phyloP scores from a whole-genome alignment of 1,139 yeast species.

The Candida tropicalis region DNA sequence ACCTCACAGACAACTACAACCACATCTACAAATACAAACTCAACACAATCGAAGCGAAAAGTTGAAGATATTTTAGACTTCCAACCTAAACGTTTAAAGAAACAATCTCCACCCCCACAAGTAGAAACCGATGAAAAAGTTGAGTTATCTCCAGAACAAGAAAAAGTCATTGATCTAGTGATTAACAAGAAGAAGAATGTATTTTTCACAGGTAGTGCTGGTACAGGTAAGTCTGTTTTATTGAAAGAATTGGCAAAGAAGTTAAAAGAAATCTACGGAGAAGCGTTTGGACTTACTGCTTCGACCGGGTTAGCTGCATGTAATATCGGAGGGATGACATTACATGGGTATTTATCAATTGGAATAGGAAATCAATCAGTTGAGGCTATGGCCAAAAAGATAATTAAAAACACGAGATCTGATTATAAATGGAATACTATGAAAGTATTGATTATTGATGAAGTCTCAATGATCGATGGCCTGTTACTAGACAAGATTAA shows the following conservation, averaged over 20 bases:
- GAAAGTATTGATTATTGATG: slow-evolving; percentile 75
- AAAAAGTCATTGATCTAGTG: slow-evolving; percentile 65
- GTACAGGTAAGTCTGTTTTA: slow-evolving; percentile 84
- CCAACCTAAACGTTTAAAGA: background rate
- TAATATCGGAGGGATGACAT: slow-evolving; percentile 81
- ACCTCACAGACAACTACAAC: too few relatives aligned
- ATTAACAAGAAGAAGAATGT: slow-evolving; percentile 55
- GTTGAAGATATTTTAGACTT: background rate
- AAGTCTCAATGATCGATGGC: slow-evolving; percentile 82
- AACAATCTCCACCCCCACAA: background rate
- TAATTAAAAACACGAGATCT: slow-evolving; percentile 47
- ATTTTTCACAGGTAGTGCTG: slow-evolving; percentile 81
- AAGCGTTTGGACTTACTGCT: slow-evolving; percentile 76
- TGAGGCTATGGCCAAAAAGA: slow-evolving; percentile 42
- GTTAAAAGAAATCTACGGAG: slow-evolving; percentile 34
- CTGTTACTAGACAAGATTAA: slow-evolving; percentile 65
- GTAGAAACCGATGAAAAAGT: background rate
- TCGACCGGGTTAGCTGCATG: slow-evolving; percentile 93
- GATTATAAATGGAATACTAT: slow-evolving; percentile 60
- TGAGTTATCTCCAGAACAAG: slow-evolving; percentile 56
- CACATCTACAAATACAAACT: too few relatives aligned
- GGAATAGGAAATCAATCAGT: slow-evolving; percentile 67
- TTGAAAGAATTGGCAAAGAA: slow-evolving; percentile 58
- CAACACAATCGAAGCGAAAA: background rate
- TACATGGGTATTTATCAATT: slow-evolving; percentile 77